Evolutionary conservation across 1,284 basidiomycete genomes (phyloP), one percentile per base, ranked within the genome.

Genomic region (Pseudozyma pruni): DNA sequence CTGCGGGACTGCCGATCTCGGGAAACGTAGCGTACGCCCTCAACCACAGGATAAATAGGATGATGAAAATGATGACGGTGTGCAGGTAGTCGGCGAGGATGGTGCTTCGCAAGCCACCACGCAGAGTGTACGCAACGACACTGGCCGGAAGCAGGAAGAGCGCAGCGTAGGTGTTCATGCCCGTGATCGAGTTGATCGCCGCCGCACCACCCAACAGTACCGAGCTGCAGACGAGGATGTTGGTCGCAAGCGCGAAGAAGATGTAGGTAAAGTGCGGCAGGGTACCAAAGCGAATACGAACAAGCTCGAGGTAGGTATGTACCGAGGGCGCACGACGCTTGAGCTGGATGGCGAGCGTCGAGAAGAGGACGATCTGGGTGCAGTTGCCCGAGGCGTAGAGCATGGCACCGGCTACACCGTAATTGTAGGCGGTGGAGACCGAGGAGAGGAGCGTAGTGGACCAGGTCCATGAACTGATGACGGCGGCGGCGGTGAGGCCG

Each of bases 11-110:
- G 9, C 76, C 76, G 40, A 78, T 67, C 8, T 66, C 50, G 4
- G 67, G 61, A 59, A 66, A 64, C 9, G 76, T 78, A 17, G 72
- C 61, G 47, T 76, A 78, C 13, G 71, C 61, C 6, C 57, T 43
- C 38, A 78, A 54, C 57, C 62, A 76, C 42, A 78, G 55, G 33
- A 67, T 48, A 49, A 76, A 76, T 19, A 78, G 57, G 44, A 78
- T 75, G 38, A 77, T 52, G 39, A 78, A 77, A 61, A 78, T 76
- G 67, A 78, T 72, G 43, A 75, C 52, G 6, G 76, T 78, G 49
- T 78, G 76, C 25, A 77, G 60, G 52, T 76, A 78, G 43, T 78
- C 75, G 17, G 76, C 76, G 13, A 78, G 47, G 35, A 76, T 68
- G 9, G 64, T 69, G 56, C 54, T 62, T 16, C 76, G 58, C 17